phyloP scores from a whole-genome alignment of 163 green algal genomes.

The Chlamydomonas reinhardtii region DNA sequence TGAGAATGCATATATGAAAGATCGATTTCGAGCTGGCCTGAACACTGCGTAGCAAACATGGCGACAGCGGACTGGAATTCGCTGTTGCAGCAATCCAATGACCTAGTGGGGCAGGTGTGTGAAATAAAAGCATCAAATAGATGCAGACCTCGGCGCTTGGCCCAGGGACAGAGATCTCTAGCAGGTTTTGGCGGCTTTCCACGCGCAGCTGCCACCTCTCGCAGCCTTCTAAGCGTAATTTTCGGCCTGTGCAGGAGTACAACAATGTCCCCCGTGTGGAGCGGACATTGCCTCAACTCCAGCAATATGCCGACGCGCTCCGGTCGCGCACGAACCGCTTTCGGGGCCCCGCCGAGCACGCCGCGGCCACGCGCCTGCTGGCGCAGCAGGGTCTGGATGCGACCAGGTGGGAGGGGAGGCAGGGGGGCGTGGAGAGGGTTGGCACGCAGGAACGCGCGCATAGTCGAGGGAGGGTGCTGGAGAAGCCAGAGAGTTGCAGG shows the following conservation, averaged over 20 bases:
- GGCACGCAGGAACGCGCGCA: neutral
- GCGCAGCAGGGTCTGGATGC: conserved; percentile 86
- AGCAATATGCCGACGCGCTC: conserved; percentile 75
- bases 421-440: neutral
- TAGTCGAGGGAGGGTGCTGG: no score
- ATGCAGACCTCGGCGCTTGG: neutral
- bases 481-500: no score
- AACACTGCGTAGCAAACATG: neutral
- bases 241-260: conserved; percentile 64
- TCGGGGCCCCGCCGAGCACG: conserved; percentile 64
- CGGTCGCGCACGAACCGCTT: conserved; percentile 61
- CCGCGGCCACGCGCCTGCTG: conserved; percentile 82
- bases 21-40: no score
- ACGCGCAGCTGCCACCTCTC: neutral
- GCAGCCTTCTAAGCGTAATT: neutral
- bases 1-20: no score
- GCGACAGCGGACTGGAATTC: conserved; percentile 71
- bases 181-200: neutral
- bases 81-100: conserved; percentile 74
- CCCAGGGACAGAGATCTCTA: no score
- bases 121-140: neutral
- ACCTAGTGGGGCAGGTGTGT: conserved; percentile 66
- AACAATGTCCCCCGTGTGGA: conserved; percentile 76
- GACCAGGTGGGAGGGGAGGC: conserved; percentile 46
- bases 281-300: conserved; percentile 77